phyloP scores from a whole-genome alignment of 305 asterid genomes.

The Rubia balearica region DNA sequence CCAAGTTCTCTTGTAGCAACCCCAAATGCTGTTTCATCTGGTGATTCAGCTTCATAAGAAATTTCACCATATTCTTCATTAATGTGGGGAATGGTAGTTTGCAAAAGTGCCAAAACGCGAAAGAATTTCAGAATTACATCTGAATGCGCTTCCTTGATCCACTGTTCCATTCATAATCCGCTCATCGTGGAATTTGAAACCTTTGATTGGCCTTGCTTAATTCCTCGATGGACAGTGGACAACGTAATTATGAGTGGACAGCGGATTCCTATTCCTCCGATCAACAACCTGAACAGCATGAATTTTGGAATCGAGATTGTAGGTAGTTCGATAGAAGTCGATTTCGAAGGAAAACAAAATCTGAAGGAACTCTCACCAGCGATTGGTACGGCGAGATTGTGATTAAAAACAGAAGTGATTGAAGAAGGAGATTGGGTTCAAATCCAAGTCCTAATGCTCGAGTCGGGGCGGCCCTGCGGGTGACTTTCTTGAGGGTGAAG shows the following conservation, averaged over 20 bases:
- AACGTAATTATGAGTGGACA: too few relatives aligned
- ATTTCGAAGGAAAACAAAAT: too few relatives aligned
- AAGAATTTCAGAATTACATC: conserved; percentile 69
- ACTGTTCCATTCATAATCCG: conserved; percentile 76
- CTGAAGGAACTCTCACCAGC: too few relatives aligned
- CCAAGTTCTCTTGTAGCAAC: conserved; percentile 93
- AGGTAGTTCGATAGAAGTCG: too few relatives aligned
- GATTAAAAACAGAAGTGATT: too few relatives aligned
- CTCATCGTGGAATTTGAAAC: conserved; percentile 80
- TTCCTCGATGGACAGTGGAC: not conserved
- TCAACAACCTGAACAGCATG: too few relatives aligned
- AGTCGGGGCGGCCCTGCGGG: conserved; percentile 23
- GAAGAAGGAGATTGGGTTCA: too few relatives aligned
- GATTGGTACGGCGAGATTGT: too few relatives aligned
- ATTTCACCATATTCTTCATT: conserved; percentile 50
- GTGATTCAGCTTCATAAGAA: conserved; percentile 92
- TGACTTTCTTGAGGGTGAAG: too few relatives aligned
- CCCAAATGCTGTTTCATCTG: conserved; percentile 95
- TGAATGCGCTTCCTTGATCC: conserved; percentile 61
- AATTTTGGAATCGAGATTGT: too few relatives aligned
- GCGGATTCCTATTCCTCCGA: too few relatives aligned
- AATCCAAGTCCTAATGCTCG: conserved; percentile 37
- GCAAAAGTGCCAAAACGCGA: conserved; percentile 82
- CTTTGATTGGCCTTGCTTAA: conserved; percentile 48
- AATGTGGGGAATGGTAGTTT: conserved; percentile 88